Percentiles rank a stretch among this genome's conserved stretches.
Evolutionary conservation across 768 basidiomycete species (phyloP).

Genomic region (Dendrothele bispora): DNA sequence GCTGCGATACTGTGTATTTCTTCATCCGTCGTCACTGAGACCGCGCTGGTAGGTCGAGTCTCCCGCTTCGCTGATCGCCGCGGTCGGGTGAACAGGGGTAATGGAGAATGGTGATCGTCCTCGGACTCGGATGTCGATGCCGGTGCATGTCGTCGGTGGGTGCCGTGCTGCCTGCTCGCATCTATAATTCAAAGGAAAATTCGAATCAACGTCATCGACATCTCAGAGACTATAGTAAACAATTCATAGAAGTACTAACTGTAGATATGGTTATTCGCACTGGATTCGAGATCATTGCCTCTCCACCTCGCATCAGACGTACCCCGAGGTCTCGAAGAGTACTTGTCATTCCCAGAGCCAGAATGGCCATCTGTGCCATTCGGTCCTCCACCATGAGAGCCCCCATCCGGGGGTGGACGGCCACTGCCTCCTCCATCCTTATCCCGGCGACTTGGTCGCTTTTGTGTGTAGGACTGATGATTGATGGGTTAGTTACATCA

Average conservation of each 20-base stretch:
- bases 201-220: background rate
- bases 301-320: conserved; percentile 69
- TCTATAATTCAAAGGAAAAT: conserved; percentile 1
- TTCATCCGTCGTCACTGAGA: conserved; percentile 48
- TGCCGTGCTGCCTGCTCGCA: conserved; percentile 14
- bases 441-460: conserved; percentile 59
- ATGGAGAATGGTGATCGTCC: conserved; percentile 23
- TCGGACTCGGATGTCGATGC: conserved; percentile 31
- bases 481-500: conserved; percentile 5
- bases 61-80: conserved; percentile 23
- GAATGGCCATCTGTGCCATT: conserved; percentile 29
- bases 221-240: background rate
- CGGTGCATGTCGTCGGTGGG: no score
- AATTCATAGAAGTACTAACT: conserved; percentile 5
- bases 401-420: conserved; percentile 32
- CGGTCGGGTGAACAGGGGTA: conserved; percentile 20
- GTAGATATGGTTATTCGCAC: conserved; percentile 7
- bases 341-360: conserved; percentile 29
- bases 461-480: conserved; percentile 75
- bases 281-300: conserved; percentile 14
- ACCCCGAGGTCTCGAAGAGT: conserved; percentile 61
- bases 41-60: conserved; percentile 36
- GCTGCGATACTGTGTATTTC: conserved; percentile 55
- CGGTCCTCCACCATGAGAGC: conserved; percentile 33
- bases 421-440: conserved; percentile 39